Conservation (phyloP, 2,329 filamentous ascomycete genomes). For the Eutypella sp. region DNA sequence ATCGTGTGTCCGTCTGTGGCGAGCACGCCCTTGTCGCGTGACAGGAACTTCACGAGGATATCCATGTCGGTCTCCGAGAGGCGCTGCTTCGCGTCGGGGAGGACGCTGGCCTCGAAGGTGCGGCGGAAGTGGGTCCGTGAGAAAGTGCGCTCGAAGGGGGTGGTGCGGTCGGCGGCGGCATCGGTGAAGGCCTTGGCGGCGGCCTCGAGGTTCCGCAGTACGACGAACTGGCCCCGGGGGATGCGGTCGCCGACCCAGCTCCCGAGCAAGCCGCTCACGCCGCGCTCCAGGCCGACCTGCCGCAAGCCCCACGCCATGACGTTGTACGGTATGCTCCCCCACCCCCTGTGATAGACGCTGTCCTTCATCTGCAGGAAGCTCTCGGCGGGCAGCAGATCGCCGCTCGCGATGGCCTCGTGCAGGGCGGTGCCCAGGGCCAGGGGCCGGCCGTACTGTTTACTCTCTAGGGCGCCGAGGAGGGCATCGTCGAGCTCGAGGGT, state of each 20-base stretch:
- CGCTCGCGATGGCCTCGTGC: constrained; percentile 63
- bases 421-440: constrained; percentile 76
- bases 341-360: constrained; percentile 67
- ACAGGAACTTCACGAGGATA: constrained; percentile 64
- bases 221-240: constrained; percentile 58
- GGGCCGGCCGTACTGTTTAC: constrained; percentile 73
- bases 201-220: constrained; percentile 58
- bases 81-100: constrained; percentile 34
- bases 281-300: constrained; percentile 59
- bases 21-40: constrained; percentile 58
- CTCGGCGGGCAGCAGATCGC: constrained; percentile 64
- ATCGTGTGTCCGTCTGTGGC: constrained; percentile 64
- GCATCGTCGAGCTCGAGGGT: constrained; percentile 54
- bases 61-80: constrained; percentile 63
- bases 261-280: constrained; percentile 23
- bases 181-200: constrained; percentile 51
- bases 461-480: constrained; percentile 67
- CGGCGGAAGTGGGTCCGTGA: constrained; percentile 60
- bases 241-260: constrained; percentile 47
- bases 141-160: constrained; percentile 62
- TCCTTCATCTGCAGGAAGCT: constrained; percentile 62
- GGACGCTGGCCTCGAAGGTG: constrained; percentile 49
- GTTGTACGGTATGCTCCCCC: constrained; percentile 65
- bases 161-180: constrained; percentile 35
- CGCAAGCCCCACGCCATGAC: constrained; percentile 71